These are phyloP conservation scores for Mediolabrus comicus DNA, from an alignment of 108 stramenopile species.

Conservation along the genomic window DNA sequence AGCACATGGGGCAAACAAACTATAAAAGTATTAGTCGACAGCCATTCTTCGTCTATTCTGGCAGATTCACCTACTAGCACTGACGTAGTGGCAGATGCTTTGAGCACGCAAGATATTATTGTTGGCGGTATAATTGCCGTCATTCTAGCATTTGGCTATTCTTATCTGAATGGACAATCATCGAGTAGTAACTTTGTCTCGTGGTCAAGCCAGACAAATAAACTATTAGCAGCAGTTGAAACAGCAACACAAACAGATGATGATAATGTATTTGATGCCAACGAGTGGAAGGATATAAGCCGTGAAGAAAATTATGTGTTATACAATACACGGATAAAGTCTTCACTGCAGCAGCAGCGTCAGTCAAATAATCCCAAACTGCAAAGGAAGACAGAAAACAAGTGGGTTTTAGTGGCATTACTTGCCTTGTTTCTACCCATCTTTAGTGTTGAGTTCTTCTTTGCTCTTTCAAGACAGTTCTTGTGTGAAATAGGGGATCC, in stretches of 20 bases:
- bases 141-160: conserved; percentile 45
- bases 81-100: conserved; percentile 2
- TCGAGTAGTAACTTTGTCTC: conserved; percentile 30
- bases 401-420: conserved; percentile 47
- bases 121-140: conserved; percentile 47
- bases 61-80: not conserved
- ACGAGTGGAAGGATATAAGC: conserved; percentile 72
- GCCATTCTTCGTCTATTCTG: not conserved
- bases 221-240: not conserved
- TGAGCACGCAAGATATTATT: conserved; percentile 46
- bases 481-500: conserved; percentile 48
- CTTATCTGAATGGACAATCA: conserved; percentile 39
- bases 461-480: conserved; percentile 69
- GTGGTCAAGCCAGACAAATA: conserved; percentile 11
- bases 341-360: conserved; percentile 5
- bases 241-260: not conserved
- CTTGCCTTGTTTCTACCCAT: conserved; percentile 73
- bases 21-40: no score
- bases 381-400: conserved; percentile 42
- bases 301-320: conserved; percentile 71
- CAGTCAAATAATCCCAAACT: not conserved
- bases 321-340: conserved; percentile 50
- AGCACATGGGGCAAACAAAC: no score
- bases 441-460: conserved; percentile 75
- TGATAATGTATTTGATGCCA: conserved; percentile 33